Base-by-base conservation (phyloP, 441 rosid genomes). In the Mallotus repandus region DNA sequence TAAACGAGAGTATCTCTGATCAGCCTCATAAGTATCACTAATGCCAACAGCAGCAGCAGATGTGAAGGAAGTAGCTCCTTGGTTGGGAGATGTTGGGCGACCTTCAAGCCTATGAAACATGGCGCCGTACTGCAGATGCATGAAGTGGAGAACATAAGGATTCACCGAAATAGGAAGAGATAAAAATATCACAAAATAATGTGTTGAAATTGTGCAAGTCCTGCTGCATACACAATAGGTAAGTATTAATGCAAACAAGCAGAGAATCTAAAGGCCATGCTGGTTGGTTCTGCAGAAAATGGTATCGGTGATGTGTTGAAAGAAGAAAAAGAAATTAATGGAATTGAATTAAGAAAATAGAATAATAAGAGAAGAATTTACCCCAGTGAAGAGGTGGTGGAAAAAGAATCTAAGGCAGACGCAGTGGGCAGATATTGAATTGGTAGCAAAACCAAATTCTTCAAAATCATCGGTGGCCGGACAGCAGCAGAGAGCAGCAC, bases 61-160 rank as follows among this genome's bases (percentile, higher is more conserved):
- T 53, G 86, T 67, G 68, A 83, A 78, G 63, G 85, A 78, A 79
- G 70, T 73, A 69, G 80, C 76, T 80, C 80, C 87, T 63, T 83
- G 89, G 56, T 78, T 78, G 45, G 84, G 82, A 12, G 83, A 74
- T 61, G 65, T 53, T 11, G 86, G 68, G 38, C 86, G 87, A 75
- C 88, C 88, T 62, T 88, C 91, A 49, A 86, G 85, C 83, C 94
- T 82, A 67, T 83, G 89, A 74, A 86, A n/a, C n/a, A n/a, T n/a
- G 29, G 29, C 29, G 29, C 29, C 29, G 29, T 25, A 85, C 74
- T 43, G 69, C 69, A 75, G 48, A 66, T 25, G 29, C 29, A 25
- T 25, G 29, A 25, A 25, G 29, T 25, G 15, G 49, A 43, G 38
- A 78, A 76, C 53, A 32, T 43, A 60, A 58, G 46, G 70, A 70